Percentiles rank a stretch among this genome's conserved stretches.
Evolutionary conservation across 768 basidiomycete species (phyloP).

Genomic region (Clitopilus hobsonii): DNA sequence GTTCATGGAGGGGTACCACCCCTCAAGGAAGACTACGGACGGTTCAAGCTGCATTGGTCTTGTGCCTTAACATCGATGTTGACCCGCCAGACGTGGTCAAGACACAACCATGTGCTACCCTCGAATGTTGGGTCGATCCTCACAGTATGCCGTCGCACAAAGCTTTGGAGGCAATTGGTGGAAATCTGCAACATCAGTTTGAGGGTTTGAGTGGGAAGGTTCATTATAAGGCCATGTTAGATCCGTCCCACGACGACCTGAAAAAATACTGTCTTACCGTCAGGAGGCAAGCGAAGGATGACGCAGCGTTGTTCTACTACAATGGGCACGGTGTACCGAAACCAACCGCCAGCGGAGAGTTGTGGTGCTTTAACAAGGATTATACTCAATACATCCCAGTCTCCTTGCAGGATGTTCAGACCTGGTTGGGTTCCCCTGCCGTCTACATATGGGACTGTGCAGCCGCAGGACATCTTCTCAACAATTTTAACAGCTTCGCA

Average conservation of each 20-base stretch:
- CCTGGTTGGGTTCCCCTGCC: constrained; percentile 90
- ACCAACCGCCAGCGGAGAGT: constrained; percentile 90
- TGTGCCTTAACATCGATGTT: constrained; percentile 96
- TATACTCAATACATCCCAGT: constrained; percentile 99
- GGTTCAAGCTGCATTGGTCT: constrained; percentile 78
- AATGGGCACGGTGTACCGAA: constrained; percentile 98
- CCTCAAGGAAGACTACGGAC: constrained; percentile 84
- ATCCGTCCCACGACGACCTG: constrained; percentile 92
- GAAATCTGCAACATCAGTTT: constrained; percentile 92
- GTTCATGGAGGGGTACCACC: constrained; percentile 75
- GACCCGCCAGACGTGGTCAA: constrained; percentile 98
- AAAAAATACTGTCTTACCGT: constrained; percentile 80
- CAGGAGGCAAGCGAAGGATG: constrained; percentile 87
- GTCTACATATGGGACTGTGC: constrained; percentile 99
- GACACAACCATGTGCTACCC: constrained; percentile 89
- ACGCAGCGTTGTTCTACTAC: constrained; percentile 94
- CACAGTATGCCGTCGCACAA: constrained; percentile 88
- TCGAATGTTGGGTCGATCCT: constrained; percentile 98
- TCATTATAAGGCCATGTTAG: constrained; percentile 89
- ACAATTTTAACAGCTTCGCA: constrained; percentile 83
- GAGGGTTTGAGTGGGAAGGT: constrained; percentile 94
- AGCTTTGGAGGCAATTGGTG: constrained; percentile 90
- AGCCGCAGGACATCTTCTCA: constrained; percentile 89
- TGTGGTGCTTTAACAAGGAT: constrained; percentile 97
- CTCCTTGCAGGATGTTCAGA: constrained; percentile 88